Conservation (phyloP, 2,329 filamentous ascomycete genomes). For the Ophiostoma ulmi region DNA sequence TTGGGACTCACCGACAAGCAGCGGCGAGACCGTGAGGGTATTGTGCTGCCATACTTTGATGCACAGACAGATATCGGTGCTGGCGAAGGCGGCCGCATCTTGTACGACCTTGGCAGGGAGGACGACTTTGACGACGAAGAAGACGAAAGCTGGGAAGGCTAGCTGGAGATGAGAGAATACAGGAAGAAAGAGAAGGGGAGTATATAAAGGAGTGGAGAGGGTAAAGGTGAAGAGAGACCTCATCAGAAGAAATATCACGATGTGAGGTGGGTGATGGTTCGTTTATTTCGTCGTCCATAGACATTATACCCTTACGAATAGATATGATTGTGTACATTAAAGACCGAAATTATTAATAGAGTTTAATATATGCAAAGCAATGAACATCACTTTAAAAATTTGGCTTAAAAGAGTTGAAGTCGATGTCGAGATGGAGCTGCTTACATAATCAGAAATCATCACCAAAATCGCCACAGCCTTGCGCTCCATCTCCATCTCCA, state of each 20-base stretch:
- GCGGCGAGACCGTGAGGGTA: conserved; percentile 74
- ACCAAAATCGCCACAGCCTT: background rate
- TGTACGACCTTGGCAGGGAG: conserved; percentile 95
- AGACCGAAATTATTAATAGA: background rate
- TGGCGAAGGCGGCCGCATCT: conserved; percentile 83
- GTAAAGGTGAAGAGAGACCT: background rate
- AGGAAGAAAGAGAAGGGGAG: background rate
- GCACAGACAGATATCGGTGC: conserved; percentile 75
- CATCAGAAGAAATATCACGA: background rate
- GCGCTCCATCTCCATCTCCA: background rate
- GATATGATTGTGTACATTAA: background rate
- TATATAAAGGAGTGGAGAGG: too few relatives aligned
- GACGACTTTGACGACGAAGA: conserved; percentile 72
- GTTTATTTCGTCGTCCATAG: background rate
- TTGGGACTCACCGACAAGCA: conserved; percentile 88
- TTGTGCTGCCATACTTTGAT: conserved; percentile 94
- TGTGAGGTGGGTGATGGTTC: background rate
- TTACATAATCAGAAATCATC: background rate
- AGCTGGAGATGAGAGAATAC: background rate
- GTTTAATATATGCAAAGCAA: too few relatives aligned
- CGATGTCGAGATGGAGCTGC: background rate
- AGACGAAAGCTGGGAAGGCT: conserved; percentile 57
- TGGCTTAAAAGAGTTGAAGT: too few relatives aligned
- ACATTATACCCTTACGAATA: conserved; percentile 9
- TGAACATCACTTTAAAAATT: too few relatives aligned